Conservation (phyloP, 768 basidiomycete species). For the Lactarius sp. region DNA sequence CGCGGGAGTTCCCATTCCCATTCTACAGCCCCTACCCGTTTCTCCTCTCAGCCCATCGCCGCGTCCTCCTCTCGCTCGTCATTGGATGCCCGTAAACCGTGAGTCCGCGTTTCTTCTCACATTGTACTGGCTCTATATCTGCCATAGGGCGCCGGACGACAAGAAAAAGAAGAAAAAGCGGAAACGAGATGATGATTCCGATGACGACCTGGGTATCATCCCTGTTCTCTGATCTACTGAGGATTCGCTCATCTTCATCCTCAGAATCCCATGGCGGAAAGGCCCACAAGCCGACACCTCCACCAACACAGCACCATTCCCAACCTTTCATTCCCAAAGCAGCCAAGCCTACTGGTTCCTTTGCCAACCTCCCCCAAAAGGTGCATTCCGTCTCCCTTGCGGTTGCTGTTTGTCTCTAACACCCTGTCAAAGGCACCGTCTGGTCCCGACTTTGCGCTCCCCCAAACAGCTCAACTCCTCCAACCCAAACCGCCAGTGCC, state of each 20-base stretch:
- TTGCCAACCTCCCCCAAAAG: slow-evolving; percentile 45
- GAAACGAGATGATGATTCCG: slow-evolving; percentile 73
- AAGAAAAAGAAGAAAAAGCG: slow-evolving; percentile 85
- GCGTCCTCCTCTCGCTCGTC: slow-evolving; percentile 49
- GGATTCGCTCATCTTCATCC: slow-evolving; percentile 9
- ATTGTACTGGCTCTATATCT: slow-evolving; percentile 14
- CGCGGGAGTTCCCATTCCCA: slow-evolving; percentile 22
- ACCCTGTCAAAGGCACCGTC: slow-evolving; percentile 29
- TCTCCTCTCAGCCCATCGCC: slow-evolving; percentile 37
- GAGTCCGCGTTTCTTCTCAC: slow-evolving; percentile 30
- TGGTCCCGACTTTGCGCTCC: slow-evolving; percentile 61
- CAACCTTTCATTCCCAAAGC: slow-evolving; percentile 47
- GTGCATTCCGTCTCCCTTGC: slow-evolving; percentile 29
- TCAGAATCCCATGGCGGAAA: slow-evolving; percentile 29
- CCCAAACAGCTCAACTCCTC: slow-evolving; percentile 45
- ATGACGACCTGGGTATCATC: slow-evolving; percentile 52
- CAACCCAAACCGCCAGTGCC: slow-evolving; percentile 59
- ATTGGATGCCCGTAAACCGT: slow-evolving; percentile 61
- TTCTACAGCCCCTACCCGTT: slow-evolving; percentile 44
- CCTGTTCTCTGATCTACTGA: slow-evolving; percentile 3
- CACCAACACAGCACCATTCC: slow-evolving; percentile 34
- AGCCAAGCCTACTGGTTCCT: slow-evolving; percentile 46
- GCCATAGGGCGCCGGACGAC: slow-evolving; percentile 41
- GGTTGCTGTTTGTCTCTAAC: neutral
- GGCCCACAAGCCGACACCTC: slow-evolving; percentile 52